These are phyloP conservation scores for Backusella tuberculispora DNA, from an alignment of 192 early-diverging fungal genomes.

Conservation along the genomic window DNA sequence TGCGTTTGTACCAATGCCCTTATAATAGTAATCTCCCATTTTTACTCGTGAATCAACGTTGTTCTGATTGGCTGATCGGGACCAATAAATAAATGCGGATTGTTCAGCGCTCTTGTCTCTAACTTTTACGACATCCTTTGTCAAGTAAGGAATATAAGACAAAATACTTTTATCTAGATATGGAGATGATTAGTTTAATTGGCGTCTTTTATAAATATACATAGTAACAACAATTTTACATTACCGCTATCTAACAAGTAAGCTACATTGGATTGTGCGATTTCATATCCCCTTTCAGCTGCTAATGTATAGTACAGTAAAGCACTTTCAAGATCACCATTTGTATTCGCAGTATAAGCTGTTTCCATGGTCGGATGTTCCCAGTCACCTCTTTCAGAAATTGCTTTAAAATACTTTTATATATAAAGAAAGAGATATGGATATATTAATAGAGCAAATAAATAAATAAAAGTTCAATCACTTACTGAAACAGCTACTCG, in stretches of 20 bases:
- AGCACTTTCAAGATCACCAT: conserved; percentile 71
- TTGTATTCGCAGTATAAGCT: conserved; percentile 58
- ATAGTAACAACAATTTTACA: background rate
- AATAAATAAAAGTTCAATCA: background rate
- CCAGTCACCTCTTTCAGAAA: conserved; percentile 89
- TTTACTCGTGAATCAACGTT: conserved; percentile 90
- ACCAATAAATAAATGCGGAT: conserved; percentile 88
- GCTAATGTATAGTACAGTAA: conserved; percentile 77
- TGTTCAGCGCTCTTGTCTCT: conserved; percentile 38
- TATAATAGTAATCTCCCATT: conserved; percentile 92
- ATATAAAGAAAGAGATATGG: conserved; percentile 17
- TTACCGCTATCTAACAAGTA: conserved; percentile 79
- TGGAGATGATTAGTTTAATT: background rate
- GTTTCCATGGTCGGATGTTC: conserved; percentile 66
- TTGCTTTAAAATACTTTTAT: conserved; percentile 70
- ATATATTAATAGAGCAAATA: background rate
- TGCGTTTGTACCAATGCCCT: conserved; percentile 73
- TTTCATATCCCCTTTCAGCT: conserved; percentile 89
- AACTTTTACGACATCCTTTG: background rate
- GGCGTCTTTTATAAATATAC: background rate
- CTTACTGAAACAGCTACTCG: conserved; percentile 66
- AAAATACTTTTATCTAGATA: conserved; percentile 18
- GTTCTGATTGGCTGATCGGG: conserved; percentile 90
- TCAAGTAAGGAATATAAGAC: background rate
- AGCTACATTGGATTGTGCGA: conserved; percentile 90